phyloP scores from a whole-genome alignment of 345 rosid genomes.

The Streptanthus diversifolius region DNA sequence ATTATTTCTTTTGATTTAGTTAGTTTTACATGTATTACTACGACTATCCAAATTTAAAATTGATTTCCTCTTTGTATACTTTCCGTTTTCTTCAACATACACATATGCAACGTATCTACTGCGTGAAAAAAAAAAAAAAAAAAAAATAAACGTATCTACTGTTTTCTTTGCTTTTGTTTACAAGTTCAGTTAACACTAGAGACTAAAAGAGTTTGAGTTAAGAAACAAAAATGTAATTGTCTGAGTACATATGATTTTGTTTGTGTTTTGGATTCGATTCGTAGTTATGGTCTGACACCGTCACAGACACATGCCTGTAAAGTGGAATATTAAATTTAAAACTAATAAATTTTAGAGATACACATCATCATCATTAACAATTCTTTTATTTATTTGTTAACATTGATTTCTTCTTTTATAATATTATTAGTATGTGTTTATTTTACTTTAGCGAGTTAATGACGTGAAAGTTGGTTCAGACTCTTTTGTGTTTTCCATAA shows the following conservation, averaged over 20 bases:
- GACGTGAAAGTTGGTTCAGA: no score
- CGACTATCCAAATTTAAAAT: background rate
- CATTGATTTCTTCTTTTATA: no score
- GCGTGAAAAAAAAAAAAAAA: background rate
- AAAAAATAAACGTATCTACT: background rate
- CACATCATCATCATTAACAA: no score
- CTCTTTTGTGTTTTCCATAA: no score
- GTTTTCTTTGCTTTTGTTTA: background rate
- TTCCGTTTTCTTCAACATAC: background rate
- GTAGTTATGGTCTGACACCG: constrained; percentile 22
- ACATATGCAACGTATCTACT: constrained; percentile 4
- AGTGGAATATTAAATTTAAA: no score
- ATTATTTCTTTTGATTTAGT: background rate
- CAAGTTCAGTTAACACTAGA: no score
- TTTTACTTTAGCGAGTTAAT: no score
- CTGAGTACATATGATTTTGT: constrained; percentile 8
- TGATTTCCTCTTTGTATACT: background rate
- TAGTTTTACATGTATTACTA: background rate
- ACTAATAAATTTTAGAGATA: no score
- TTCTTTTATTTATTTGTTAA: no score
- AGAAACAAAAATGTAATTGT: constrained; percentile 7
- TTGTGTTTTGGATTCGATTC: constrained; percentile 6
- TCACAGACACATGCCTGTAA: constrained; percentile 11
- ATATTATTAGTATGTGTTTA: no score
- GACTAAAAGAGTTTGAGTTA: background rate